Percentiles rank a stretch among this genome's conserved stretches.
Conservation (phyloP, 1,139 yeast species). For the Geotrichum histeridarum region DNA sequence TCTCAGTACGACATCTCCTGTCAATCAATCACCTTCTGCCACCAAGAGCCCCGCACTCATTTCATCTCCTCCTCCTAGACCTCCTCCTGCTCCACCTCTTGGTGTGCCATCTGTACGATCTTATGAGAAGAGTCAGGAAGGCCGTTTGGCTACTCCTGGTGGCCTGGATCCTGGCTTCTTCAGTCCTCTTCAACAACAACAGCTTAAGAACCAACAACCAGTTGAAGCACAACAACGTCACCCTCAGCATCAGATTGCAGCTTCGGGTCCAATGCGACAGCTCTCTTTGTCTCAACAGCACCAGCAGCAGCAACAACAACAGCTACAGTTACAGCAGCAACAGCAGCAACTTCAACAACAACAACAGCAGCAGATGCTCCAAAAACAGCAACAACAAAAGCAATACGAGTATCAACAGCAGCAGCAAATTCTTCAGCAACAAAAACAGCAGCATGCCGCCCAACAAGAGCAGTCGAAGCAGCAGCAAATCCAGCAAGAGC, state of each 20-base stretch:
- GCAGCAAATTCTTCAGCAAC: constrained; percentile 16
- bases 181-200: constrained; percentile 20
- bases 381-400: constrained; percentile 19
- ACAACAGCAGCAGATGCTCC: constrained; percentile 22
- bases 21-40: not conserved
- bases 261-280: constrained; percentile 22
- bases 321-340: constrained; percentile 18
- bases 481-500: constrained; percentile 26
- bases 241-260: constrained; percentile 11
- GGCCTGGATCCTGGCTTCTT: constrained; percentile 17
- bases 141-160: constrained; percentile 9
- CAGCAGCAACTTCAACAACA: constrained; percentile 19
- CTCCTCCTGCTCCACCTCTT: constrained; percentile 42
- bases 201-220: constrained; percentile 9
- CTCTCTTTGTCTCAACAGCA: constrained; percentile 20
- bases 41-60: constrained; percentile 18
- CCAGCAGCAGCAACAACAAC: constrained; percentile 26
- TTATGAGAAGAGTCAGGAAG: constrained; percentile 15
- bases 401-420: constrained; percentile 23
- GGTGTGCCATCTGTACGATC: constrained; percentile 36
- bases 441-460: constrained; percentile 19
- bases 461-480: constrained; percentile 22
- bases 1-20: constrained; percentile 8
- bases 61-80: constrained; percentile 39
- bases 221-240: constrained; percentile 13